Conservation (phyloP, 805 yeast genomes). For the Candida xiaguanensis region DNA sequence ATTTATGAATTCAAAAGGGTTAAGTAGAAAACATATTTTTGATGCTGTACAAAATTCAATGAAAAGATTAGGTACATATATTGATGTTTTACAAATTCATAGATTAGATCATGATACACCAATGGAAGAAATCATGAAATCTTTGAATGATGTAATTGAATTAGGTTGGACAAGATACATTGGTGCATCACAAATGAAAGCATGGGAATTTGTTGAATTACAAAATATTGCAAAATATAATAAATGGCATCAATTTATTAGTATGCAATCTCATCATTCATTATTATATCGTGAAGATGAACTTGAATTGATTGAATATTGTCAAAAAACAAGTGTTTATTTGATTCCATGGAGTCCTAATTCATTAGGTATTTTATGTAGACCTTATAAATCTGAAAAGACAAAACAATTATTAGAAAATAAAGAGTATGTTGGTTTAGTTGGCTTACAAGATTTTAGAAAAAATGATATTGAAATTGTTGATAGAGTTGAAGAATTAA, state of each 20-base stretch:
- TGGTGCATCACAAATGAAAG: constrained; percentile 62
- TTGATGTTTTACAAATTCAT: constrained; percentile 57
- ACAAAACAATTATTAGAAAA: constrained; percentile 10
- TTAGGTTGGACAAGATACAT: constrained; percentile 49
- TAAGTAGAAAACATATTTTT: constrained; percentile 38
- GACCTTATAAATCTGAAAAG: constrained; percentile 31
- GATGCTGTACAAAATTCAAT: constrained; percentile 42
- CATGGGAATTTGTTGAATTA: constrained; percentile 49
- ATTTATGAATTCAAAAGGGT: constrained; percentile 33
- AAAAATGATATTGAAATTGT: constrained; percentile 14
- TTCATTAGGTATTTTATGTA: constrained; percentile 51
- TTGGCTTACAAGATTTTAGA: constrained; percentile 12
- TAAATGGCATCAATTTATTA: constrained; percentile 56
- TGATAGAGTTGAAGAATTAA: constrained; percentile 49
- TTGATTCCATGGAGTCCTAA: constrained; percentile 60
- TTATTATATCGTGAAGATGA: constrained; percentile 62
- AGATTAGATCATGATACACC: constrained; percentile 47
- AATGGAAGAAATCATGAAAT: constrained; percentile 51
- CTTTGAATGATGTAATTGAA: constrained; percentile 50
- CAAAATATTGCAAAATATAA: constrained; percentile 54
- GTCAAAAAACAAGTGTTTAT: constrained; percentile 44
- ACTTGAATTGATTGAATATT: constrained; percentile 56
- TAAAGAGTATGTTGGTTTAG: constrained; percentile 8
- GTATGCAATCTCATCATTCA: constrained; percentile 57
- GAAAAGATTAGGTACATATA: constrained; percentile 48